phyloP scores from a whole-genome alignment of 75 land plant species.

The Isoetes taiwanensis region DNA sequence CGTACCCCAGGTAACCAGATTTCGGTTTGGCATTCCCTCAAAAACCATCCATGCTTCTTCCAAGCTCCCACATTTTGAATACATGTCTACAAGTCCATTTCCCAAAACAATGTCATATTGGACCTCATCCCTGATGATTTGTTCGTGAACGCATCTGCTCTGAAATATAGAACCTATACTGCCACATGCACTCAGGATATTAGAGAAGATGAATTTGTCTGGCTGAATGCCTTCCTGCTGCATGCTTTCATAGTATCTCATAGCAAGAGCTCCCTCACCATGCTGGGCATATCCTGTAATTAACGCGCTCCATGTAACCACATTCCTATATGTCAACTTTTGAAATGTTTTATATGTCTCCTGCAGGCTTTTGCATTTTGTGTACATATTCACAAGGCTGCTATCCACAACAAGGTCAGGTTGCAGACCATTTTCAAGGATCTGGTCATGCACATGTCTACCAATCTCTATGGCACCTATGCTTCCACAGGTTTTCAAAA shows the following conservation, averaged over 20 bases:
- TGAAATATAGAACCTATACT: slow-evolving; percentile 26
- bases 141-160: slow-evolving; percentile 34
- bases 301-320: slow-evolving; percentile 42
- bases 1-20: slow-evolving; percentile 38
- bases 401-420: slow-evolving; percentile 25
- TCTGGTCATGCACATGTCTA: slow-evolving; percentile 26
- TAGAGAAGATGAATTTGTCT: slow-evolving; percentile 10
- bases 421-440: slow-evolving; percentile 30
- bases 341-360: slow-evolving; percentile 37
- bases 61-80: slow-evolving; percentile 28
- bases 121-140: slow-evolving; percentile 25
- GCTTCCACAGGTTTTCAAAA: slow-evolving; percentile 26
- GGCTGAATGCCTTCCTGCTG: background rate
- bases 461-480: slow-evolving; percentile 32
- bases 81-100: slow-evolving; percentile 33
- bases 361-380: slow-evolving; percentile 22
- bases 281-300: slow-evolving; percentile 33
- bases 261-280: slow-evolving; percentile 24
- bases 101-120: slow-evolving; percentile 30
- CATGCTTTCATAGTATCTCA: slow-evolving; percentile 20
- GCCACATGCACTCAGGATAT: slow-evolving; percentile 21
- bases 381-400: slow-evolving; percentile 34
- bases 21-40: slow-evolving; percentile 13
- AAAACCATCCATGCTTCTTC: slow-evolving; percentile 33
- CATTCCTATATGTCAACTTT: slow-evolving; percentile 9